Evolutionary conservation across 805 yeast species (phyloP), one percentile per base, ranked within the genome.

Genomic region (Yamadazyma sp.): DNA sequence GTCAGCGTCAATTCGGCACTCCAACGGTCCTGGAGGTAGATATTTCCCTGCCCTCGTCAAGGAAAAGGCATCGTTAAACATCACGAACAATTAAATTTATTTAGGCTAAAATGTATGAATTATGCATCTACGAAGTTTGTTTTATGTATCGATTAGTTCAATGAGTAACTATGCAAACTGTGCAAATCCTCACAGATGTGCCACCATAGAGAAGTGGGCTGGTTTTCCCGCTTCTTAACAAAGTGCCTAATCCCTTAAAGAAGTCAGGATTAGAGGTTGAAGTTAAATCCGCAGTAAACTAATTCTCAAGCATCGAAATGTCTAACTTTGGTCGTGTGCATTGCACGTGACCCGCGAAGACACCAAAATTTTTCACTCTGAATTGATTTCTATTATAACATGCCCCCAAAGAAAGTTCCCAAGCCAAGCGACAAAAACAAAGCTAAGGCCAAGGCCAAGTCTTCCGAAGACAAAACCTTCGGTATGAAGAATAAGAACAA

Each of bases 401-500:
- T 85, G 95, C 89, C 91, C 40, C 93, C 96, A 59, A 86, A 83
- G 68, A 76, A 75, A 54, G 72, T 55, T 59, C 73, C 55, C 64
- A 73, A 53, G 73, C 67, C 41, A n/a, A 54, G 60, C 3, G 79
- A 76, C 48, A 77, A 77, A 55, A 78, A 79, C 54, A 84, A 84
- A 66, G 78, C 77, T 37, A 81, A 83, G 69, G 73, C 75, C 50
- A 72, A 70, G 51, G 77, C 78, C 55, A 71, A 77, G 53, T 70
- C 77, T 39, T 81, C 82, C 45, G 98, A 74, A 21, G 82, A 93
- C 64, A 90, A 87, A 67, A 87, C 97, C 2, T 93, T 93, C 59
- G 99, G 99, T 41, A 71, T 93, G 73, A 93, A 90, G 58, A 93
- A 93, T 62, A 93, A 93, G 62, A 91, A 93, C 67, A 87, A 89